Base-by-base conservation (phyloP, 805 yeast species). In the Metschnikowia similis region DNA sequence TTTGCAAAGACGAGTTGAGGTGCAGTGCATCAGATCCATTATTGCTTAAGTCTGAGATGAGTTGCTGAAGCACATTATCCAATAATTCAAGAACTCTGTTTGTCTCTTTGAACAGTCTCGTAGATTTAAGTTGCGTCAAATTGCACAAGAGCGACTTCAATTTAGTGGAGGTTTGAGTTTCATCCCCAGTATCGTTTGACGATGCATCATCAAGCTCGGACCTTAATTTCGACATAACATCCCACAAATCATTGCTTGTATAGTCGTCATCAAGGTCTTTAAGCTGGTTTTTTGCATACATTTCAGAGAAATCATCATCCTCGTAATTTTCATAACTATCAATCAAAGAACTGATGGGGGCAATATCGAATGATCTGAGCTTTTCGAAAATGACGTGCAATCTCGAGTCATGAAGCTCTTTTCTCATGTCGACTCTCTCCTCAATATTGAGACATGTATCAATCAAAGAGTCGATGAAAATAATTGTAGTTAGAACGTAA, bases 281-380 rank as follows among this genome's bases (percentile, higher is more conserved):
- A 6, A 48, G 28, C 31, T 52, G 52, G 16, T 45, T 21, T 5
- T 45, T 53, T 13, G 50, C 45, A 36, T 57, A 50, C 13, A 62
- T 54, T n/a, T 61, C 63, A 21, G 59, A 58, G 48, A 63, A 69
- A 49, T 73, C 78, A 27, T 70, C 75, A 48, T 69, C 75, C 1
- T 74, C 76, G 48, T 54, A 65, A 2, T 54, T 61, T 50, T 72
- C 74, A 50, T 69, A 74, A 41, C 63, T 64, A 26, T 70, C 72
- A 26, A 72, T 69, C 45, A 69, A 74, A 29, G 66, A 68, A 41
- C 65, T 62, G 45, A 71, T 61, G 49, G 69, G 58, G 7, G 53
- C 58, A 51, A 68, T 67, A 38, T 66, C 57, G 17, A 74, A 51
- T 0, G 56, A 62, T 44, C 57, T 62, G 14, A 74, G 51, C 52